Evolutionary conservation across 2,329 filamentous ascomycete species (phyloP).

Genomic region (Ophiostoma piceae): DNA sequence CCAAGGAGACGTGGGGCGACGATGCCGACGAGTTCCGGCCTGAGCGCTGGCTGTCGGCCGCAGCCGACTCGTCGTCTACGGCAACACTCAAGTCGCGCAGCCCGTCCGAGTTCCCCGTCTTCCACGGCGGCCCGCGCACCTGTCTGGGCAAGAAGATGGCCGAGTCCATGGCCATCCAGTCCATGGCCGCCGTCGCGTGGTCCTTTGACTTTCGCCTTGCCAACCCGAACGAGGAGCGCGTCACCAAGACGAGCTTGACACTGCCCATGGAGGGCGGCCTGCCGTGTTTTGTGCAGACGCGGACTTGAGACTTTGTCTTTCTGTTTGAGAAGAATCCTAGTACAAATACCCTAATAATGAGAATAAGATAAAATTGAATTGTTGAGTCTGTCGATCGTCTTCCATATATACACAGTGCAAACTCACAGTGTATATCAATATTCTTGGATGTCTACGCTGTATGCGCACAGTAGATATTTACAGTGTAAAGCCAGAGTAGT

Average conservation of each 20-base stretch:
- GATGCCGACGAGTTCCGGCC: constrained; percentile 54
- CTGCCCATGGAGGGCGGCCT: constrained; percentile 59
- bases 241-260: constrained; percentile 57
- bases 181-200: constrained; percentile 46
- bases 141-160: constrained; percentile 63
- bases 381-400: too few species aligned
- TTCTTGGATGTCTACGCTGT: too few species aligned
- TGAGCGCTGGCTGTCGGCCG: constrained; percentile 47
- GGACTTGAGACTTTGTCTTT: neutral
- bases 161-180: constrained; percentile 53
- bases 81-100: constrained; percentile 40
- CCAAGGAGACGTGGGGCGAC: constrained; percentile 50
- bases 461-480: too few species aligned
- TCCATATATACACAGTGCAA: too few species aligned
- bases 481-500: neutral
- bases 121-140: constrained; percentile 57
- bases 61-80: neutral
- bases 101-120: constrained; percentile 57
- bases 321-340: too few species aligned
- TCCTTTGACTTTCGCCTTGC: constrained; percentile 48
- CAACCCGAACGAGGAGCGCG: constrained; percentile 37
- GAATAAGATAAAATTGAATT: too few species aligned
- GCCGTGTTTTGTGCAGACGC: constrained; percentile 39
- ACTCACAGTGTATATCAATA: too few species aligned
- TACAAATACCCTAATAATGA: too few species aligned